A percentile compares a stretch with the other conserved stretches of the same genome.
Evolutionary conservation across 2,329 filamentous ascomycete species (phyloP).

Genomic region (Chrysoporthe cubensis): DNA sequence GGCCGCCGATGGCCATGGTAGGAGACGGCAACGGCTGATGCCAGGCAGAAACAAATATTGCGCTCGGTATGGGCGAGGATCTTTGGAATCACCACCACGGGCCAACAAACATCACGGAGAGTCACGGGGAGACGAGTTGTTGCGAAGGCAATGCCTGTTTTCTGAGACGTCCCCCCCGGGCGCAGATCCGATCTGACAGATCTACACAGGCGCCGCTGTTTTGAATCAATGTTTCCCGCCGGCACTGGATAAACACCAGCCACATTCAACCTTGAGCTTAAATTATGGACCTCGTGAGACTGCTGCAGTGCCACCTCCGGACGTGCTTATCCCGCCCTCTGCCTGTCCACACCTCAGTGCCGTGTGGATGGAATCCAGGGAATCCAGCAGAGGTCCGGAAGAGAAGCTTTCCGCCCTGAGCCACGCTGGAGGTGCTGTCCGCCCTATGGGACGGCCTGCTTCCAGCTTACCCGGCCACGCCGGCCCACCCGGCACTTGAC

Average conservation of each 20-base stretch:
- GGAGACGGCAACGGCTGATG: neutral
- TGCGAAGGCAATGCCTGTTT: neutral
- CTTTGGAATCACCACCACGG: neutral
- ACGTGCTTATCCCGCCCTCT: neutral
- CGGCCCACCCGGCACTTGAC: neutral
- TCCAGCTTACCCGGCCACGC: neutral
- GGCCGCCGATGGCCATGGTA: neutral
- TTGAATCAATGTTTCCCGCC: slow-evolving; percentile 1
- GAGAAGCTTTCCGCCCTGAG: slow-evolving; percentile 13
- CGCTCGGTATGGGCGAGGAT: neutral
- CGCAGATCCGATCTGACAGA: neutral
- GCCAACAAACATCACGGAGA: neutral
- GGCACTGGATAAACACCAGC: neutral
- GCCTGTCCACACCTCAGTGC: no score
- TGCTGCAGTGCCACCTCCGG: neutral
- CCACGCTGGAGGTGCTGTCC: slow-evolving; percentile 1
- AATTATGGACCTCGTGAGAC: neutral
- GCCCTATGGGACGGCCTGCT: neutral
- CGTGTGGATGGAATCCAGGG: no score
- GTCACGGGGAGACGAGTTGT: neutral
- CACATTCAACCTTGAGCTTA: neutral
- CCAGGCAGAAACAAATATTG: neutral
- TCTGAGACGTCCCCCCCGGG: neutral
- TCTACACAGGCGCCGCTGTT: neutral
- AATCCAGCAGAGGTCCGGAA: slow-evolving; percentile 7